These are phyloP conservation scores for Irpex sp. DNA, from an alignment of 1,284 basidiomycete species.

Conservation along the genomic window DNA sequence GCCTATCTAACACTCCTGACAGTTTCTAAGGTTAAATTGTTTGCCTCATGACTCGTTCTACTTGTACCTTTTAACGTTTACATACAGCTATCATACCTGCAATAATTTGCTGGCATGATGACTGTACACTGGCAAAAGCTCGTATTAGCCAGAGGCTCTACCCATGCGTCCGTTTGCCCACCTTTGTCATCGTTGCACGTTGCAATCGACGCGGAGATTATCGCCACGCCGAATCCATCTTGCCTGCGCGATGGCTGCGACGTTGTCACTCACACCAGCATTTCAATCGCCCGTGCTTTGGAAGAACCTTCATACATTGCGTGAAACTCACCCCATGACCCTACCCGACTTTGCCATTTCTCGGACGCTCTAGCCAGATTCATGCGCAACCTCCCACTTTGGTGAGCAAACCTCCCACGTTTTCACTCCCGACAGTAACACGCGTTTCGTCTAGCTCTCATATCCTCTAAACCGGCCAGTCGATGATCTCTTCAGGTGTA, in stretches of 20 bases:
- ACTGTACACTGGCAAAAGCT: background rate
- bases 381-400: background rate
- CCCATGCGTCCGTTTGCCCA: background rate
- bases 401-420: slow-evolving; percentile 1
- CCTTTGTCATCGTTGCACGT: background rate
- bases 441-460: background rate
- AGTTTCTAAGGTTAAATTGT: background rate
- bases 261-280: background rate
- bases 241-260: background rate
- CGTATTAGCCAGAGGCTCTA: background rate
- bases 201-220: background rate
- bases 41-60: no score
- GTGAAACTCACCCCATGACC: background rate
- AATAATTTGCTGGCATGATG: background rate
- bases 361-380: background rate
- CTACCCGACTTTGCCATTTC: background rate
- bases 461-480: background rate
- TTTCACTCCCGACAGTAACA: background rate
- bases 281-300: background rate
- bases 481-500: background rate
- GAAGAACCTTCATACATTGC: background rate
- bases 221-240: background rate
- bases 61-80: no score
- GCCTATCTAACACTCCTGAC: background rate
- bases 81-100: no score